Percentiles rank a stretch among this genome's conserved stretches.
Conservation (phyloP, 768 basidiomycete genomes). For the Pisolithus tinctorius region DNA sequence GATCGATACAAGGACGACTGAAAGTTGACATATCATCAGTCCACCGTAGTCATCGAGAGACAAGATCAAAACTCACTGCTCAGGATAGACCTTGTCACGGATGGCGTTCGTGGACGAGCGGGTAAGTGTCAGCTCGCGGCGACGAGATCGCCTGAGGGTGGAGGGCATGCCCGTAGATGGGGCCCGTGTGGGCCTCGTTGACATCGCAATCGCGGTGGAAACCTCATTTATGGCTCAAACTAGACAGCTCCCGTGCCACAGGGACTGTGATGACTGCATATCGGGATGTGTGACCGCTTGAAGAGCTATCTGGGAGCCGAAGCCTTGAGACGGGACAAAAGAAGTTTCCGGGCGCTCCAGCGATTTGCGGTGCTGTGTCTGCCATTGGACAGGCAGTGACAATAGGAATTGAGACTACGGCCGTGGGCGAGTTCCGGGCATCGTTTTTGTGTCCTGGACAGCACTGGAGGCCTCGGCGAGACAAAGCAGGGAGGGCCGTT, state of each 20-base stretch:
- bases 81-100: conserved; percentile 32
- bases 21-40: background rate
- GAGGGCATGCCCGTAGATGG: conserved; percentile 30
- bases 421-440: background rate
- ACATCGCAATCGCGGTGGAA: conserved; percentile 8
- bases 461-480: background rate
- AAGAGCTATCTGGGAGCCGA: background rate
- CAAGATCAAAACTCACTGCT: conserved; percentile 22
- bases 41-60: too few species aligned
- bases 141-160: conserved; percentile 41
- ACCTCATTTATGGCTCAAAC: conserved; percentile 25
- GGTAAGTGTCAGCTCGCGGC: conserved; percentile 40
- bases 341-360: background rate
- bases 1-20: conserved; percentile 12
- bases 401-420: background rate
- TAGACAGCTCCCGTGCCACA: conserved; percentile 20
- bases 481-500: conserved; percentile 5
- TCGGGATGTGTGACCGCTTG: background rate
- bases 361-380: conserved; percentile 5
- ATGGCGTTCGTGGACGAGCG: conserved; percentile 45
- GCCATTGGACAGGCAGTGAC: background rate
- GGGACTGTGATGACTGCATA: conserved; percentile 15
- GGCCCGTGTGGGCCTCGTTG: conserved; percentile 9
- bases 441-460: background rate
- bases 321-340: conserved; percentile 3